Percentiles rank a stretch among this genome's conserved stretches.
Evolutionary conservation across 495 filamentous ascomycete genomes (phyloP).

Genomic region (Viridothelium virens): DNA sequence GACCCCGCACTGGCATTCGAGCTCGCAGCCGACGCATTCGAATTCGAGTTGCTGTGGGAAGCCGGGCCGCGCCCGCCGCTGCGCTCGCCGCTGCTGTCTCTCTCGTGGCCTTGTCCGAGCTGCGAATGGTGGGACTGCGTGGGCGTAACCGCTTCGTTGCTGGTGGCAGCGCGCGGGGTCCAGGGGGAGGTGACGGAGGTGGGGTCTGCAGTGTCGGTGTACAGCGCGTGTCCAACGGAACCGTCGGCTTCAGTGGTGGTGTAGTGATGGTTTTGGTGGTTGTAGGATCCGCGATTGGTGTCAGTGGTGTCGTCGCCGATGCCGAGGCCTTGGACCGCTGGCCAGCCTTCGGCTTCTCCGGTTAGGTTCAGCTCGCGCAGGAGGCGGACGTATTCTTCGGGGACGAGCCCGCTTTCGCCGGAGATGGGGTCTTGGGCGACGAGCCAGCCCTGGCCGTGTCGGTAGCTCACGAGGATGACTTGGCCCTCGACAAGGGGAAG

Average conservation of each 20-base stretch:
- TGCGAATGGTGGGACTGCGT: background rate
- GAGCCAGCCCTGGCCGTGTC: slow-evolving; percentile 93
- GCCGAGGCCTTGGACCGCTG: background rate
- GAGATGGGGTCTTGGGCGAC: slow-evolving; percentile 95
- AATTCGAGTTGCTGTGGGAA: background rate
- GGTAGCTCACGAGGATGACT: slow-evolving; percentile 90
- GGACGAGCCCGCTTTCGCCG: slow-evolving; percentile 79
- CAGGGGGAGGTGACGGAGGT: slow-evolving; percentile 9
- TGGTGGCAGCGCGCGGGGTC: background rate
- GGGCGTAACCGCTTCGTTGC: background rate
- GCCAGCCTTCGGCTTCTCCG: slow-evolving; percentile 1
- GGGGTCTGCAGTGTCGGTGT: background rate
- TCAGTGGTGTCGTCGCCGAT: background rate
- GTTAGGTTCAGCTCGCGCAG: slow-evolving; percentile 53
- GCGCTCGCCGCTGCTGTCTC: background rate
- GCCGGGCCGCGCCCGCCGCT: background rate
- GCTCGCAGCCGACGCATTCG: background rate
- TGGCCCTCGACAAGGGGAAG: slow-evolving; percentile 88
- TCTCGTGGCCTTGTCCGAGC: background rate
- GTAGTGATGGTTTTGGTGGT: background rate
- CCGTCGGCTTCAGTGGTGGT: background rate
- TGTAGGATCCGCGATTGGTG: background rate
- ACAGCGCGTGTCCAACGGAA: background rate
- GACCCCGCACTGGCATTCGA: background rate
- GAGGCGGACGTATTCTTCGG: slow-evolving; percentile 92